phyloP scores from a whole-genome alignment of 768 basidiomycete genomes.

The Ephemerocybe angulata region DNA sequence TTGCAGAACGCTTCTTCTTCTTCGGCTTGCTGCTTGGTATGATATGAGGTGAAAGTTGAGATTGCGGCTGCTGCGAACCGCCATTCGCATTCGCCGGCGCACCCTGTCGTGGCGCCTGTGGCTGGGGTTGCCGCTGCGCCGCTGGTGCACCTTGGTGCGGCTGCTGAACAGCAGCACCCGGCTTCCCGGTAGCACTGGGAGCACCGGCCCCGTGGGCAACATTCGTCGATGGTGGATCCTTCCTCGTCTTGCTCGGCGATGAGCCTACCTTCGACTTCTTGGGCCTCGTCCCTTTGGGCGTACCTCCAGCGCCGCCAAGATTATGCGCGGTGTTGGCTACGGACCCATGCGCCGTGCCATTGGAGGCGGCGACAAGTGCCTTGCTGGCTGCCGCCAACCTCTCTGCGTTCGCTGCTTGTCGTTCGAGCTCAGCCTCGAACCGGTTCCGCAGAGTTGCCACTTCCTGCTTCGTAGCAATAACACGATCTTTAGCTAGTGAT shows the following conservation, averaged over 20 bases:
- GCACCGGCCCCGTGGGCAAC: not conserved
- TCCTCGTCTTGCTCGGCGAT: not conserved
- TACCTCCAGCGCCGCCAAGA: not conserved
- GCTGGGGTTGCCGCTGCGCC: not conserved
- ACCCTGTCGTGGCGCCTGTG: not conserved
- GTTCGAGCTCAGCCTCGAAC: constrained; percentile 70
- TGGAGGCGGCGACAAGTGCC: constrained; percentile 13
- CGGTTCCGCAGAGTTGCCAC: constrained; percentile 59
- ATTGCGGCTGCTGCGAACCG: not conserved
- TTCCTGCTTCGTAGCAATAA: constrained; percentile 65
- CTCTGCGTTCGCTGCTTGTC: constrained; percentile 62
- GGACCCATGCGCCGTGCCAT: not conserved
- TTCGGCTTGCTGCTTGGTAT: constrained; percentile 32
- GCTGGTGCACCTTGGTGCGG: not conserved
- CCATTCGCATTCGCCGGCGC: not conserved
- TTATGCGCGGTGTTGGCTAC: constrained; percentile 4
- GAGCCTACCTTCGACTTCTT: constrained; percentile 19
- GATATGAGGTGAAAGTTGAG: not conserved
- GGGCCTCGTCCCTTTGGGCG: constrained; percentile 22
- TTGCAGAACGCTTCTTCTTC: constrained; percentile 92
- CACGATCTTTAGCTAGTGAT: constrained; percentile 63
- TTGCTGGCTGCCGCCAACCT: constrained; percentile 44
- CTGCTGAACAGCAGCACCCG: not conserved
- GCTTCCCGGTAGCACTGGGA: not conserved
- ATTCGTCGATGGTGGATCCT: not conserved